Base-by-base conservation (phyloP, 1,284 basidiomycete species). In the Irpex lacteus region DNA sequence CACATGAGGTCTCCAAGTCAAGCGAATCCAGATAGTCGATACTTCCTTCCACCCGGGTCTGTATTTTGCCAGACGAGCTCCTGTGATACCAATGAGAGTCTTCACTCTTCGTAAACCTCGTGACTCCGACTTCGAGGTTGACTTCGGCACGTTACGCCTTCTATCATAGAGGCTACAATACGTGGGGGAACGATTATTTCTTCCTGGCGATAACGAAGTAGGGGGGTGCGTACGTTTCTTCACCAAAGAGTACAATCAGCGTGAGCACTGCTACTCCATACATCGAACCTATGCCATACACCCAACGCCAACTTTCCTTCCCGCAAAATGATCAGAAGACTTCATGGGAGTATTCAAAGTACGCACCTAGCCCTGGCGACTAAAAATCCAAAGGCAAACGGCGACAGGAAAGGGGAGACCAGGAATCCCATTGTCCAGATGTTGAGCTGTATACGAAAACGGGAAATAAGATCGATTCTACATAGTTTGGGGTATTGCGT, bases 391-490 rank as follows among this genome's bases (percentile, higher is more conserved):
- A 90, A 88, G 2, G 81, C 77, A 70, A 90, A 90, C 0, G 90
- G 89, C 0, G 86, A 88, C 26, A 89, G 66, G 76, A 90, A 90
- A 0, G 89, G 85, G 8, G 84, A 82, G 18, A 83, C 76, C 71
- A 91, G 82, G 75, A 90, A 89, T 0, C 88, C 89, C 78, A 87
- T 85, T 0, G 89, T 88, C 89, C 89, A 90, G 57, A 89, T 72
- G 66, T 89, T 91, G 34, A 91, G 78, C 82, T 87, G 53, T 5
- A 34, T 6, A 34, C 34, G 34, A 6, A 34, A 6, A 34, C 34
- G 34, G 7, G 34, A 36, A 36, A 36, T 36, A 8, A 36, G 34
- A 36, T 36, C 7, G 13, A 36, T 9, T 5, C 36, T n/a, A 36
- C 44, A 40, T 44, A 61, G 59, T 13, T 38, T 47, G 9, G 7